A percentile compares a stretch with the other conserved stretches of the same genome.
phyloP scores from a whole-genome alignment of 2,329 filamentous ascomycete species.

The Ophiostoma pallidulum region DNA sequence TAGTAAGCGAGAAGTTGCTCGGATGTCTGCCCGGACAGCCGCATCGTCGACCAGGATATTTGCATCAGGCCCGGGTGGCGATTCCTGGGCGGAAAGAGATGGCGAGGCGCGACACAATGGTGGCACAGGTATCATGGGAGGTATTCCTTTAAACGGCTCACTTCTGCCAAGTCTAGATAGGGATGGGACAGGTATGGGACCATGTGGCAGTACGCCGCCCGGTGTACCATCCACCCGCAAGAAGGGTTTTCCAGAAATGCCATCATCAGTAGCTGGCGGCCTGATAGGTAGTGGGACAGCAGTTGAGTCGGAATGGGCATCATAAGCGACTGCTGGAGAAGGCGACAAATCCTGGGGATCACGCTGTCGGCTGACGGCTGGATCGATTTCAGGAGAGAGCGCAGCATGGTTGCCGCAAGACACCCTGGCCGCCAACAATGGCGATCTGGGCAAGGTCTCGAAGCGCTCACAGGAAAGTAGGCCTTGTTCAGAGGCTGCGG shows the following conservation, averaged over 20 bases:
- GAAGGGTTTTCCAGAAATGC: constrained; percentile 47
- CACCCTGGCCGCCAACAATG: no score
- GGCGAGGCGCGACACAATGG: neutral
- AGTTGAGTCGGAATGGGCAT: neutral
- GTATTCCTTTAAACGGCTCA: no score
- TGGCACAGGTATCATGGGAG: neutral
- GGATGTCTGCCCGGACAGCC: neutral
- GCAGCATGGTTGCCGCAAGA: neutral
- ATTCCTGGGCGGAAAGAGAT: neutral
- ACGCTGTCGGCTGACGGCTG: neutral
- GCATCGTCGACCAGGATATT: neutral
- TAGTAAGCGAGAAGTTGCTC: neutral
- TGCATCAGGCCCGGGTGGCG: neutral
- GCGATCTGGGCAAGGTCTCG: neutral
- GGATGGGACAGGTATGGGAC: constrained; percentile 20
- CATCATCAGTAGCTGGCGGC: constrained; percentile 32
- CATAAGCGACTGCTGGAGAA: neutral
- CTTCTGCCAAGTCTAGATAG: constrained; percentile 16
- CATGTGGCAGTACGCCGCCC: constrained; percentile 20
- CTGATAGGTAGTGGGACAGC: constrained; percentile 15
- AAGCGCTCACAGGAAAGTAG: constrained; percentile 1
- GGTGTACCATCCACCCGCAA: constrained; percentile 35
- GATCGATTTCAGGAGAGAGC: neutral
- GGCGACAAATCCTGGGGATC: neutral
- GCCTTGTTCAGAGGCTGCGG: neutral